Evolutionary conservation across 1,139 yeast species (phyloP), one percentile per base, ranked within the genome.

Genomic region (Schwanniomyces etchellsii): DNA sequence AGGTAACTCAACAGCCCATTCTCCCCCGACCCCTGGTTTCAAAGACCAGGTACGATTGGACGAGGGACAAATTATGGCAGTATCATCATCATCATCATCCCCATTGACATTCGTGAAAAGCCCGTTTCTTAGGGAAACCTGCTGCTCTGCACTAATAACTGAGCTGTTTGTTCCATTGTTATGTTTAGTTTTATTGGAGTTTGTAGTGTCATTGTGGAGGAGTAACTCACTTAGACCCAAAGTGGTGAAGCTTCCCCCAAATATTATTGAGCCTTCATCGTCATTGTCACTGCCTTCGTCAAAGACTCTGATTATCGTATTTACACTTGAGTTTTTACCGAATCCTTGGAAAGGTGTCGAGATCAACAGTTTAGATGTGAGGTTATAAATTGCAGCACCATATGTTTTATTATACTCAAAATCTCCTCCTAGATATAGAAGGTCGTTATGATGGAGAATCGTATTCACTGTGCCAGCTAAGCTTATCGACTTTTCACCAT

Each of bases 351-450:
- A 91, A 1, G 83, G 79, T 1, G 85, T 64, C 6, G 72, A 55
- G 2, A 49, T 36, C 25, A 84, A 57, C 2, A 57, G 30, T 14
- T 64, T 47, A 3, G 71, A 46, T 0, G 68, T 43, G n/a, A 60
- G 50, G 50, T 84, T 70, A 65, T 85, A 89, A 6, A 77, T 57
- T 7, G 85, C 80, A 0, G 75, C 82, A 30, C 91, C 84, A 37
- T 70, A 57, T 0, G 82, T 67, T 25, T 64, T 56, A 35, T 74
- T 63, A 46, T 55, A 80, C 11, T 67, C 54, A 44, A 91, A 76
- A 37, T 74, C 65, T 16, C 98, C 98, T 7, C 97, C 98, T 31
- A 85, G 69, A 48, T 84, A 88, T 1, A 88, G 67, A 16, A 72
- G 41, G 12, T 70, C 60, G 20, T 59, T 55, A 36, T 70, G 73